Percentiles rank a stretch among this genome's conserved stretches.
Conservation (phyloP, 2,329 filamentous ascomycete genomes). For the Curvularia verruculosa region DNA sequence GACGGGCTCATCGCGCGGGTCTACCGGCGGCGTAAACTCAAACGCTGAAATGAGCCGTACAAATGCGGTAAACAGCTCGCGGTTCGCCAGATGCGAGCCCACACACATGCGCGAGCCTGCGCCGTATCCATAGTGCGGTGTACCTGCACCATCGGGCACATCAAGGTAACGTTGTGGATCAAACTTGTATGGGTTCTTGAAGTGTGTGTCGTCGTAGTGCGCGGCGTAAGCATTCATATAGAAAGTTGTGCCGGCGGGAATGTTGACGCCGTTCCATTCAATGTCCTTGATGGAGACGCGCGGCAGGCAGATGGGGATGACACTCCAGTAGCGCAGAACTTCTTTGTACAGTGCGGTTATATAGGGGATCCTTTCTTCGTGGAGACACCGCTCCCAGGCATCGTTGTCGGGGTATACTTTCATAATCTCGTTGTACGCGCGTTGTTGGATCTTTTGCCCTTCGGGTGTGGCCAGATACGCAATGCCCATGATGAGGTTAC, state of each 20-base stretch:
- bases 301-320: conserved; percentile 79
- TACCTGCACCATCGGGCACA: conserved; percentile 52
- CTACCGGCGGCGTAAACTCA: conserved; percentile 51
- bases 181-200: conserved; percentile 67
- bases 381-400: conserved; percentile 75
- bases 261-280: conserved; percentile 67
- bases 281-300: conserved; percentile 75
- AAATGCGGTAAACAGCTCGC: conserved; percentile 55
- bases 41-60: conserved; percentile 57
- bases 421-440: conserved; percentile 72
- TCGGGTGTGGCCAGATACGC: conserved; percentile 72
- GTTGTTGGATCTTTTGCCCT: conserved; percentile 72
- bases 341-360: conserved; percentile 81
- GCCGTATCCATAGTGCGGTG: conserved; percentile 57
- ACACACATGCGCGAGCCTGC: conserved; percentile 56
- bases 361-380: conserved; percentile 78
- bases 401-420: conserved; percentile 74
- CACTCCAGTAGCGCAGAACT: conserved; percentile 76
- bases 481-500: conserved; percentile 79
- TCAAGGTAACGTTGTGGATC: conserved; percentile 73
- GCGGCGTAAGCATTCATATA: conserved; percentile 80
- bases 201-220: conserved; percentile 73
- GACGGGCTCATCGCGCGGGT: conserved; percentile 50
- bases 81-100: conserved; percentile 53
- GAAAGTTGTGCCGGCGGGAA: conserved; percentile 78